Conservation (phyloP, 2,329 filamentous ascomycete species). For the Dissoconium aciculare region DNA sequence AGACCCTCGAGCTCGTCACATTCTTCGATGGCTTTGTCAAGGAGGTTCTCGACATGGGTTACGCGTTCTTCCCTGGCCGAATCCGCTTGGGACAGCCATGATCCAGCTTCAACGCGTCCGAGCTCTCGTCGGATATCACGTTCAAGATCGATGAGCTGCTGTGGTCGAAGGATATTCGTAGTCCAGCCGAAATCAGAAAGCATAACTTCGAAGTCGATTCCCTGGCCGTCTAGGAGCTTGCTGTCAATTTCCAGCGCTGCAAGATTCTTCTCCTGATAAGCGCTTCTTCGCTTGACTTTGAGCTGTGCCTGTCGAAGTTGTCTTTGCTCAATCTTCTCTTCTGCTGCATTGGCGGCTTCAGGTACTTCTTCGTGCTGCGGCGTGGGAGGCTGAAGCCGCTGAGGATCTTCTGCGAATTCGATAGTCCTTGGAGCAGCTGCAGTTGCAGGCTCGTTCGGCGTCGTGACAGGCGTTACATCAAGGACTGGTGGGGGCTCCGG, state of each 20-base stretch:
- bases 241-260: slow-evolving; percentile 64
- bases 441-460: slow-evolving; percentile 1
- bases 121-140: slow-evolving; percentile 74
- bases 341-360: slow-evolving; percentile 11
- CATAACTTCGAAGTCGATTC: slow-evolving; percentile 66
- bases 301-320: slow-evolving; percentile 16
- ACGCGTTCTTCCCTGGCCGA: slow-evolving; percentile 75
- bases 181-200: slow-evolving; percentile 84
- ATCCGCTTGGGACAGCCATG: slow-evolving; percentile 69
- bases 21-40: slow-evolving; percentile 82
- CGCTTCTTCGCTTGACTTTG: slow-evolving; percentile 42
- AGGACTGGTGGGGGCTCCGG: slow-evolving; percentile 1
- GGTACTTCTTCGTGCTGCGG: slow-evolving; percentile 7
- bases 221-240: slow-evolving; percentile 57
- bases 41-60: slow-evolving; percentile 66
- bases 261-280: slow-evolving; percentile 67
- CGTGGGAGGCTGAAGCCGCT: not conserved
- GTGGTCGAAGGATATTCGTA: slow-evolving; percentile 57
- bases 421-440: slow-evolving; percentile 12
- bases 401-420: slow-evolving; percentile 14
- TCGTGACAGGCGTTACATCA: not conserved
- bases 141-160: slow-evolving; percentile 67
- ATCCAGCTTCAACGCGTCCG: slow-evolving; percentile 78
- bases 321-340: slow-evolving; percentile 14
- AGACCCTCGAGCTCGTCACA: slow-evolving; percentile 94